Base-by-base conservation (phyloP, 1,284 basidiomycete genomes). In the Clitocybe nebularis region DNA sequence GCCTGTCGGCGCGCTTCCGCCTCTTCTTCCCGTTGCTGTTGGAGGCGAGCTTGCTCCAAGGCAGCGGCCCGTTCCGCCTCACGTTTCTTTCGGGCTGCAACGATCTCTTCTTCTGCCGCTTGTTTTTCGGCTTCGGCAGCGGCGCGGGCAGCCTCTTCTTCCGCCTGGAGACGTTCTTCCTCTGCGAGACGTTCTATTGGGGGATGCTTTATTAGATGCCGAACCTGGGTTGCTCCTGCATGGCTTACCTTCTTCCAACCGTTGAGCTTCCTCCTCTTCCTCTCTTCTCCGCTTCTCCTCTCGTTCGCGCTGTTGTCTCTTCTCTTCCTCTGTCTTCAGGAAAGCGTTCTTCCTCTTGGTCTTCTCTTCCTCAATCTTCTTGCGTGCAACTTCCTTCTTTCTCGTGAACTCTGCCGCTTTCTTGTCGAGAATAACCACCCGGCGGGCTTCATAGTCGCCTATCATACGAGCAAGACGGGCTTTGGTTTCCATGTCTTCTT, bases 321-420 rank as follows among this genome's bases (percentile, higher is more conserved):
- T 81, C 50, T 78, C 77, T 58, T 84, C 86, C 50, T 74, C 71
- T 48, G 71, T 63, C 51, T 75, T 73, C 29, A 81, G 50, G 25
- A 88, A 62, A 8, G 68, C 64, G 44, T 69, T 73, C 49, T 72
- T 71, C 56, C 84, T 75, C 72, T 84, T 84, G 39, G 77, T 77
- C 74, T 94, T 96, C 67, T 95, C 94, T 58, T 87, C 80, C 51
- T 84, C 85, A 53, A 93, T 84, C 75, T 86, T 91, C 60, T 68
- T 71, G 49, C 69, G 57, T 3, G 93, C 85, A 24, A 64, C 67
- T 40, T 75, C 77, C 53, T 76, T 66, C 52, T 72, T 79, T 60
- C 74, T 76, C 43, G 80, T 72, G 55, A 84, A 88, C 60, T 92
- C 89, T 37, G 81, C 79, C n/a, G 74, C 70, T 39, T 82, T 81